Conservation (phyloP, 2,329 filamentous ascomycete species). For the Cryphonectria parasitica region DNA sequence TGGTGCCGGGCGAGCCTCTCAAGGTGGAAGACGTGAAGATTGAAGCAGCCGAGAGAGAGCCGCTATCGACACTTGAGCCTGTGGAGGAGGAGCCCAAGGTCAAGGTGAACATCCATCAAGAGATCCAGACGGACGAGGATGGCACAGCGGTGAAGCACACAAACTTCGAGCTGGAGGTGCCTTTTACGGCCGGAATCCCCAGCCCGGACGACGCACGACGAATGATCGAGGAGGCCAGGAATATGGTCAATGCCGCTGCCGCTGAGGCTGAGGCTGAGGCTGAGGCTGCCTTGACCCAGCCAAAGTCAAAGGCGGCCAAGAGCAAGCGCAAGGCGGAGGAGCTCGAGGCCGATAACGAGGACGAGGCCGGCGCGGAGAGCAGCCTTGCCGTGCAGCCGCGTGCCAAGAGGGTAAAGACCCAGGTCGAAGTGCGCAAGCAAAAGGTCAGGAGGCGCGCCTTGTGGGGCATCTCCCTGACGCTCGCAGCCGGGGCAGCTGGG, state of each 20-base stretch:
- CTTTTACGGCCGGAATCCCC: constrained; percentile 68
- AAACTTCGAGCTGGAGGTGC: constrained; percentile 76
- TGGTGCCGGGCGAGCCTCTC: constrained; percentile 23
- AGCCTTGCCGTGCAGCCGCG: constrained; percentile 47
- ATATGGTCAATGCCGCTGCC: constrained; percentile 77
- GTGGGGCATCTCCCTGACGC: constrained; percentile 81
- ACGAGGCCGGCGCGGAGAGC: constrained; percentile 40
- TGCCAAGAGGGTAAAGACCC: constrained; percentile 80
- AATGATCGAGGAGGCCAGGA: constrained; percentile 84
- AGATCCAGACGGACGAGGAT: constrained; percentile 55
- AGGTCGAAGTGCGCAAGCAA: constrained; percentile 81
- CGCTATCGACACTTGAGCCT: constrained; percentile 52
- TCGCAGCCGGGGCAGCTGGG: constrained; percentile 93
- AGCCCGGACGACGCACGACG: constrained; percentile 77
- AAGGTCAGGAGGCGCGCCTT: constrained; percentile 84
- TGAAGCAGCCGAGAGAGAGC: constrained; percentile 56
- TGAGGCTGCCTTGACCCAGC: constrained; percentile 15
- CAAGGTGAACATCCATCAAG: constrained; percentile 71
- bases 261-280: constrained; percentile 41
- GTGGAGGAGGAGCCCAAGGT: constrained; percentile 63
- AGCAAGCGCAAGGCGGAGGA: constrained; percentile 77
- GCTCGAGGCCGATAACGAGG: constrained; percentile 63
- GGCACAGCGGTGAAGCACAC: constrained; percentile 72
- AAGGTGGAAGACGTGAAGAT: constrained; percentile 39
- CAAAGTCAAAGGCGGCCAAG: constrained; percentile 46